Percentiles rank a stretch among this genome's conserved stretches.
phyloP scores from a whole-genome alignment of 1,284 basidiomycete genomes.

The Earliella scabrosa region DNA sequence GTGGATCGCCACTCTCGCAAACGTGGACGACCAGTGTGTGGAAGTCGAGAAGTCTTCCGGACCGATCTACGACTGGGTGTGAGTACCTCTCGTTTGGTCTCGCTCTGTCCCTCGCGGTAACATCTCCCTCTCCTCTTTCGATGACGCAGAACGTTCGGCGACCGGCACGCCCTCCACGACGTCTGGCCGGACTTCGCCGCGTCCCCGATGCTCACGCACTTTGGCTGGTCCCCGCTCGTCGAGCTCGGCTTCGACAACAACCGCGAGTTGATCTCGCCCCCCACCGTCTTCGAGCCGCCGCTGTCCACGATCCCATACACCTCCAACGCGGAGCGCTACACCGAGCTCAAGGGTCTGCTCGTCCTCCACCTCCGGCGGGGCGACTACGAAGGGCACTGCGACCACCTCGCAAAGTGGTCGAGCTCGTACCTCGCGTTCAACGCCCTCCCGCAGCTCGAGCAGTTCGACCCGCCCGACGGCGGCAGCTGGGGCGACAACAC shows the following conservation, averaged over 20 bases:
- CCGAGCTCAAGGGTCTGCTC: slow-evolving; percentile 45
- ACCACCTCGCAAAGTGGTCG: slow-evolving; percentile 47
- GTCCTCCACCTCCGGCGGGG: slow-evolving; percentile 67
- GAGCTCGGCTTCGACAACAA: slow-evolving; percentile 43
- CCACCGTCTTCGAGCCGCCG: slow-evolving; percentile 18
- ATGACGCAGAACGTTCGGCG: slow-evolving; percentile 40
- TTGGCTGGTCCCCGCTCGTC: slow-evolving; percentile 47
- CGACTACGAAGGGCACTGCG: slow-evolving; percentile 61
- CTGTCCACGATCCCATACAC: slow-evolving; percentile 19
- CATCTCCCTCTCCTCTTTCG: not conserved
- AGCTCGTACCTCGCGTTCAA: slow-evolving; percentile 48
- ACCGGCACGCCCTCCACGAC: slow-evolving; percentile 38
- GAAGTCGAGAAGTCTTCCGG: slow-evolving; percentile 20
- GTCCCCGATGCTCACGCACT: slow-evolving; percentile 43
- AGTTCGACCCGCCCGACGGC: slow-evolving; percentile 35
- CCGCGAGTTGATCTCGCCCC: slow-evolving; percentile 37
- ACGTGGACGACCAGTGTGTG: slow-evolving; percentile 42
- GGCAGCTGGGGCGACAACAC: slow-evolving; percentile 33
- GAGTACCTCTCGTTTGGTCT: too few relatives aligned
- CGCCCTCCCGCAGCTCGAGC: slow-evolving; percentile 48
- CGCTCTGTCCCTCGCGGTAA: too few relatives aligned
- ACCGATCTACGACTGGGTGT: slow-evolving; percentile 54
- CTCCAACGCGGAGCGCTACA: slow-evolving; percentile 25
- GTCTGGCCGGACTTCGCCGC: slow-evolving; percentile 41
- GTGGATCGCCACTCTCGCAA: slow-evolving; percentile 54